Base-by-base conservation (phyloP, 352 stramenopile species). In the Phytophthora tentaculata region DNA sequence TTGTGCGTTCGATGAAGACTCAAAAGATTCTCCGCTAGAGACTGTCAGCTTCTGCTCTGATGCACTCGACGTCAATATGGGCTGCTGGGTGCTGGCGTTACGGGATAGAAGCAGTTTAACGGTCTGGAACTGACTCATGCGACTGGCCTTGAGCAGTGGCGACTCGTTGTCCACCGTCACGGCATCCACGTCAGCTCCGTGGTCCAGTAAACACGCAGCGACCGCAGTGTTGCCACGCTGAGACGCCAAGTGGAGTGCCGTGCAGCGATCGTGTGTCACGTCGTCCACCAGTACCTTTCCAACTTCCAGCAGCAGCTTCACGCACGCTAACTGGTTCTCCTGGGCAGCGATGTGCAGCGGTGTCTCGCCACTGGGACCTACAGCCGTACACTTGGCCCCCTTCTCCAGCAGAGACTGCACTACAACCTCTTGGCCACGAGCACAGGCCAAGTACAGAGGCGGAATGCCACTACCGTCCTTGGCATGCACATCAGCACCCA, bases 291-390 rank as follows among this genome's bases (percentile, higher is more conserved):
- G 53, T 9, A 83, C 80, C 12, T 74, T 67, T 7, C 76, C 77
- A 39, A 80, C 64, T 26, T 73, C 74, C 5, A 95, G 73, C 20
- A 94, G 67, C 16, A 92, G 52, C 59, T 81, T 76, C 28, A 93
- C 81, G 48, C 85, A 93, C 50, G 72, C 77, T 28, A 92, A 59
- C 44, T 93, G 87, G 64, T 94, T 94, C 49, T 95, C 87, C 71
- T 95, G 87, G 9, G 85, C 85, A 3, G 87, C 84, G 24, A 95
- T 90, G 60, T 95, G 87, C 35, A 95, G 73, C 19, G 87, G 77
- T 10, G 80, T 91, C 73, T 95, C 84, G 35, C 85, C 82, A 61
- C 86, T 88, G 1, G 87, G 87, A 3, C 87, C 87, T 32, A 91
- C 84, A 19, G 77, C 53, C 5, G 64, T 68, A 56, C 79, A 86